Evolutionary conservation across 768 basidiomycete species (phyloP).

Genomic region (Lactarius hengduanensis): DNA sequence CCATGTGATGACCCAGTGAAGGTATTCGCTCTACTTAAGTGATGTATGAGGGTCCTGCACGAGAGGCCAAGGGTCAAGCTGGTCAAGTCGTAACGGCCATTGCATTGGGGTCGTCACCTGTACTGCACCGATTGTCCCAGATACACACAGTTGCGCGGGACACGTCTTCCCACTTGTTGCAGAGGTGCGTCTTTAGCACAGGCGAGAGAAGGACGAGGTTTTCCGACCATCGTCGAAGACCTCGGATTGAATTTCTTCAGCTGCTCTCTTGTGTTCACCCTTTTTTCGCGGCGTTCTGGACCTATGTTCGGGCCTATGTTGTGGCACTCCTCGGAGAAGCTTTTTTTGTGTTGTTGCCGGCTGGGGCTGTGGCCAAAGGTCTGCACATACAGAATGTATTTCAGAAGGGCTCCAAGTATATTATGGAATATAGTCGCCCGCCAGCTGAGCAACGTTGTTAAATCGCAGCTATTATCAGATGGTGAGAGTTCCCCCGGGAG

Average conservation of each 20-base stretch:
- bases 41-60: neutral
- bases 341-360: neutral
- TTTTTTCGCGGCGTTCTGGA: too few relatives aligned
- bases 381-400: neutral
- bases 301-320: too few relatives aligned
- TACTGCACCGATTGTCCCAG: neutral
- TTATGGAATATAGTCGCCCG: too few relatives aligned
- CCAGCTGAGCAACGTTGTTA: too few relatives aligned
- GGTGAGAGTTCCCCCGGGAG: too few relatives aligned
- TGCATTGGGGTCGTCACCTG: neutral
- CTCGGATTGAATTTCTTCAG: too few relatives aligned
- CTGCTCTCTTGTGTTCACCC: too few relatives aligned
- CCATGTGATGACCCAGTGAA: neutral
- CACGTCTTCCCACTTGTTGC: neutral
- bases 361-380: neutral
- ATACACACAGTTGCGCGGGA: neutral
- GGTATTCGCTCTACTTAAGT: neutral
- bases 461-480: too few relatives aligned
- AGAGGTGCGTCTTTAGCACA: neutral
- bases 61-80: neutral
- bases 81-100: neutral
- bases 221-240: neutral
- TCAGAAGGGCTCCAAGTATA: neutral
- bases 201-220: neutral
- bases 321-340: too few relatives aligned